Evolutionary conservation across 2,329 filamentous ascomycete species (phyloP).

Genomic region (Venturia pyrina): DNA sequence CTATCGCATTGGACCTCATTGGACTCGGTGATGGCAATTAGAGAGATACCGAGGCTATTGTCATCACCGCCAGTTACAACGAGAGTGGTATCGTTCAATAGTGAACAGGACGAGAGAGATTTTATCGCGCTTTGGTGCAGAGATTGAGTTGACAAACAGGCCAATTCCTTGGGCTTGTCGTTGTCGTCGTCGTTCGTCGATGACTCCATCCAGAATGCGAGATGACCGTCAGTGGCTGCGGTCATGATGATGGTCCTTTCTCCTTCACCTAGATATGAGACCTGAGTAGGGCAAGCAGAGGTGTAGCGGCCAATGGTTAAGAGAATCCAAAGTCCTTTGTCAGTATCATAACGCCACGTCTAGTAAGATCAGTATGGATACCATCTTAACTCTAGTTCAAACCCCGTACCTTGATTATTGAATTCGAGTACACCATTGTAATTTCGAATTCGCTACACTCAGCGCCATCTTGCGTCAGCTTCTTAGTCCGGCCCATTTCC

Average conservation of each 20-base stretch:
- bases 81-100: conserved; percentile 31
- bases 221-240: conserved; percentile 70
- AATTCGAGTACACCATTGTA: conserved; percentile 75
- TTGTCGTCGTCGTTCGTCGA: not conserved
- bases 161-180: conserved; percentile 4
- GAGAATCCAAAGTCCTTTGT: conserved; percentile 15
- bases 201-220: conserved; percentile 49
- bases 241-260: conserved; percentile 43
- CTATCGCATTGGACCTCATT: conserved; percentile 15
- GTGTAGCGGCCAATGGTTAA: conserved; percentile 33
- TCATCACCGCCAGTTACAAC: conserved; percentile 80
- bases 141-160: conserved; percentile 12
- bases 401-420: conserved; percentile 49
- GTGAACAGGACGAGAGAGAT: conserved; percentile 26
- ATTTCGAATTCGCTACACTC: conserved; percentile 41
- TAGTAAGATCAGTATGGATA: conserved; percentile 21
- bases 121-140: conserved; percentile 77
- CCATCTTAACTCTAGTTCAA: conserved; percentile 1
- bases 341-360: conserved; percentile 34
- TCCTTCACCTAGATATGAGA: conserved; percentile 24
- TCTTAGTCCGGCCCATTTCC: conserved; percentile 16
- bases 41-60: conserved; percentile 59
- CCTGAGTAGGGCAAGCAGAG: conserved; percentile 60
- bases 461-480: conserved; percentile 15
- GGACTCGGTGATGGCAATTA: conserved; percentile 16